phyloP scores from a whole-genome alignment of 805 yeast species.

The Starmera amethionina region DNA sequence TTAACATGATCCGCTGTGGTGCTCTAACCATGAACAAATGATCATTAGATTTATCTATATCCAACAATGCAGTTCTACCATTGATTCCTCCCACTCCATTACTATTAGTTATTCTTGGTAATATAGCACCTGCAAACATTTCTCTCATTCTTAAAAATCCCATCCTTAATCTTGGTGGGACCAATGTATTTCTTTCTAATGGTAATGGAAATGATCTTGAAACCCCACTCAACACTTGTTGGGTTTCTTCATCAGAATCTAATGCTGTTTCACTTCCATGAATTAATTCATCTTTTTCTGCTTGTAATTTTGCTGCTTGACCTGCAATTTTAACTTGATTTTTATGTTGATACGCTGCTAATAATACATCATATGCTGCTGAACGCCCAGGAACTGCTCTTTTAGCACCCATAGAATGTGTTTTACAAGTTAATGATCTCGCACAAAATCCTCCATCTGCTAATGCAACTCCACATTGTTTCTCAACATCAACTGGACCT shows the following conservation, averaged over 20 bases:
- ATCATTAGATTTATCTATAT: conserved; percentile 62
- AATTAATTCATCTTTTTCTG: conserved; percentile 57
- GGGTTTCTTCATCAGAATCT: conserved; percentile 84
- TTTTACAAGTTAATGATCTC: conserved; percentile 89
- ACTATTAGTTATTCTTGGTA: conserved; percentile 48
- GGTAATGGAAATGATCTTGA: conserved; percentile 75
- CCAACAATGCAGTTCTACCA: conserved; percentile 71
- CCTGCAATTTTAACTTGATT: conserved; percentile 88
- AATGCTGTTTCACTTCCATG: conserved; percentile 31
- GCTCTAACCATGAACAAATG: conserved; percentile 44
- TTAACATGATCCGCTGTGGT: conserved; percentile 31
- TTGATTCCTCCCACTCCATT: conserved; percentile 65
- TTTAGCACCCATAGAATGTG: conserved; percentile 98
- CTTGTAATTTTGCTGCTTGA: conserved; percentile 70
- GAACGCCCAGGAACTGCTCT: conserved; percentile 91
- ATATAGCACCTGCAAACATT: conserved; percentile 80
- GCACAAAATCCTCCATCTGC: conserved; percentile 97
- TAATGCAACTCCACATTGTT: conserved; percentile 91
- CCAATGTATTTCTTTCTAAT: conserved; percentile 59
- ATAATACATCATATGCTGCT: conserved; percentile 79
- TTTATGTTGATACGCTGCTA: conserved; percentile 84
- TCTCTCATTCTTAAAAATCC: conserved; percentile 83
- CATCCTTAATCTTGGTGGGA: conserved; percentile 63
- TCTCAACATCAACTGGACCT: conserved; percentile 84
- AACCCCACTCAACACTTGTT: conserved; percentile 84